A percentile compares a stretch with the other conserved stretches of the same genome.
These are phyloP conservation scores for Chlamydomonas schloesseri DNA, from an alignment of 139 green algal species.

Conservation along the genomic window DNA sequence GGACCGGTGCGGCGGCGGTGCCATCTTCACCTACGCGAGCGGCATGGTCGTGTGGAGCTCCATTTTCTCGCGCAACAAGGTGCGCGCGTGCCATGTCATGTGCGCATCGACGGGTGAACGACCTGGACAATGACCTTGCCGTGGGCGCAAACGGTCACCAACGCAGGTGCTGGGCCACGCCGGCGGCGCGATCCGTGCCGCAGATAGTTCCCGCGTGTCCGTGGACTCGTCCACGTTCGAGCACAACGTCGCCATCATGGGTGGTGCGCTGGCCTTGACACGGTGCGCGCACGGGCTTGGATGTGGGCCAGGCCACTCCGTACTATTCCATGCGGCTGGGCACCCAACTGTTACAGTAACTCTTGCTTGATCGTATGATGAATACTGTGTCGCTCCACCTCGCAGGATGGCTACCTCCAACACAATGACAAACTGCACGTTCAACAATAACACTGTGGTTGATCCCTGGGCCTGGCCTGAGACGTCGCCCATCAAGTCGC, in stretches of 20 bases:
- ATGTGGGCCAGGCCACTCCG: no score
- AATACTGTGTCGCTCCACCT: no score
- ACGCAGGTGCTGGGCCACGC: slow-evolving; percentile 18
- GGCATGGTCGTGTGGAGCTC: not conserved
- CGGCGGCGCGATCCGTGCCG: not conserved
- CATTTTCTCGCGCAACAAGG: not conserved
- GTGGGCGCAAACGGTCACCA: no score
- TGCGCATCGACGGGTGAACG: no score
- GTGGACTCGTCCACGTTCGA: not conserved
- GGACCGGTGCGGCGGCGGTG: slow-evolving; percentile 3
- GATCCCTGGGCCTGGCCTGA: not conserved
- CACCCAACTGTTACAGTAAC: no score
- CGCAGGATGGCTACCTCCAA: not conserved
- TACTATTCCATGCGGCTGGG: no score
- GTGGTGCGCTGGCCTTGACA: not conserved
- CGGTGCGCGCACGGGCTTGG: not conserved
- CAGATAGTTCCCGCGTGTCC: not conserved
- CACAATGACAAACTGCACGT: not conserved
- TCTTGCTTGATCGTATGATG: no score
- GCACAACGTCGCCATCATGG: slow-evolving; percentile 18
- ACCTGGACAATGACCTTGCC: no score
- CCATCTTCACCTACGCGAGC: not conserved
- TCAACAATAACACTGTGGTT: not conserved
- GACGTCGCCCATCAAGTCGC: not conserved
- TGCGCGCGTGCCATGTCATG: not conserved